Percentiles rank a stretch among this genome's conserved stretches.
These are phyloP conservation scores for Pistacia atlantica DNA, from an alignment of 345 rosid species.

Conservation along the genomic window DNA sequence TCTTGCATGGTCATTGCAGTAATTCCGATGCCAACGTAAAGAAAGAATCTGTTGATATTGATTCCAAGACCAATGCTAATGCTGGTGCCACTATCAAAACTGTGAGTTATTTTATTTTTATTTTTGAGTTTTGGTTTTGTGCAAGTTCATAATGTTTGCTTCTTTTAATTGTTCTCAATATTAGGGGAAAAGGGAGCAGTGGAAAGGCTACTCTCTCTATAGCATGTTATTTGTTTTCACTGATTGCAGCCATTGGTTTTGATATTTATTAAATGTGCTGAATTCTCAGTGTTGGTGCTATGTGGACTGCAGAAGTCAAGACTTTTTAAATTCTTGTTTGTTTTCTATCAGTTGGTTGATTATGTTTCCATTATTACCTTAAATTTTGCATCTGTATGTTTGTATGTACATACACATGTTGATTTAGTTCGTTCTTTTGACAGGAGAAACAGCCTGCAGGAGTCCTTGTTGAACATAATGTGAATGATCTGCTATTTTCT, in stretches of 20 bases:
- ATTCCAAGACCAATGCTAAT: constrained; percentile 35
- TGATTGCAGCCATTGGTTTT: not conserved
- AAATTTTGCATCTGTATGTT: not conserved
- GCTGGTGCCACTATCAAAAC: constrained; percentile 22
- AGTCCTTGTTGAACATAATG: constrained; percentile 59
- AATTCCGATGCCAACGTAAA: constrained; percentile 30
- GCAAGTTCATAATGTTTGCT: not conserved
- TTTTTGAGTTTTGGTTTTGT: not conserved
- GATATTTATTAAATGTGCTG: too few species aligned
- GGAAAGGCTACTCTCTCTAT: not conserved
- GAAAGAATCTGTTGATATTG: constrained; percentile 33
- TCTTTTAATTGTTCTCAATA: too few species aligned
- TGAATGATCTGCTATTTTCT: constrained; percentile 55
- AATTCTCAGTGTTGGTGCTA: constrained; percentile 4
- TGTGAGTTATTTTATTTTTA: constrained; percentile 39
- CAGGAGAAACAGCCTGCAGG: constrained; percentile 57
- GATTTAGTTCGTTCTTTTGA: not conserved
- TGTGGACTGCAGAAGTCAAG: not conserved
- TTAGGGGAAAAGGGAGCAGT: not conserved
- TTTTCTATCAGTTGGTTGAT: not conserved
- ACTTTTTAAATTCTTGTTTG: not conserved
- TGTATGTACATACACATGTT: not conserved
- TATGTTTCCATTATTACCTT: not conserved
- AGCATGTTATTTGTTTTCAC: not conserved
- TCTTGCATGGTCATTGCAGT: constrained; percentile 23